Percentiles rank a stretch among this genome's conserved stretches.
Evolutionary conservation across 2,329 filamentous ascomycete species (phyloP).

Genomic region (Trichoderma pleuroti): DNA sequence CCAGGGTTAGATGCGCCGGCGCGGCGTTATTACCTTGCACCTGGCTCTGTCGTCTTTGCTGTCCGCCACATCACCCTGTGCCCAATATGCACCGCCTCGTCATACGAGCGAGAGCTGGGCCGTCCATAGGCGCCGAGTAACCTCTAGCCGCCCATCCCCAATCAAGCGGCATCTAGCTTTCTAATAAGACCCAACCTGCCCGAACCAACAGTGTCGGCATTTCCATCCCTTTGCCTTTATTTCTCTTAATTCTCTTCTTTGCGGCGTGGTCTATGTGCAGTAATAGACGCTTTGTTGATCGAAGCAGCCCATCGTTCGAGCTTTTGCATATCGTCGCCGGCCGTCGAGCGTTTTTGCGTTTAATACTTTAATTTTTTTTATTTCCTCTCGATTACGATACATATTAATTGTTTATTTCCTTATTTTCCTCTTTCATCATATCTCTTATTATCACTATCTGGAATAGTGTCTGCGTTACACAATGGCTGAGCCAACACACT

Average conservation of each 20-base stretch:
- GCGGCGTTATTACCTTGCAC: background rate
- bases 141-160: conserved; percentile 28
- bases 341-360: conserved; percentile 29
- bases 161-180: conserved; percentile 18
- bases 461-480: conserved; percentile 35
- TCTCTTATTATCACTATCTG: conserved; percentile 24
- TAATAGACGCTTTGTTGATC: conserved; percentile 42
- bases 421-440: conserved; percentile 4
- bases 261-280: conserved; percentile 28
- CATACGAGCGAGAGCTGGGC: conserved; percentile 21
- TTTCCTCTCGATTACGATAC: background rate
- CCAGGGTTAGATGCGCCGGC: background rate
- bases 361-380: background rate
- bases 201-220: conserved; percentile 28
- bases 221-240: conserved; percentile 33
- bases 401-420: conserved; percentile 21
- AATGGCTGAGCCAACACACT: conserved; percentile 44
- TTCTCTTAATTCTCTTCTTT: conserved; percentile 26
- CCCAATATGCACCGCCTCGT: conserved; percentile 19
- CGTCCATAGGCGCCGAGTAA: conserved; percentile 27
- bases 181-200: conserved; percentile 30
- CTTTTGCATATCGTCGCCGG: conserved; percentile 34
- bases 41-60: background rate
- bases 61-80: background rate
- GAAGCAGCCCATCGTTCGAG: conserved; percentile 42